Conservation (phyloP, 1,139 yeast genomes). For the Candida sanyaensis region DNA sequence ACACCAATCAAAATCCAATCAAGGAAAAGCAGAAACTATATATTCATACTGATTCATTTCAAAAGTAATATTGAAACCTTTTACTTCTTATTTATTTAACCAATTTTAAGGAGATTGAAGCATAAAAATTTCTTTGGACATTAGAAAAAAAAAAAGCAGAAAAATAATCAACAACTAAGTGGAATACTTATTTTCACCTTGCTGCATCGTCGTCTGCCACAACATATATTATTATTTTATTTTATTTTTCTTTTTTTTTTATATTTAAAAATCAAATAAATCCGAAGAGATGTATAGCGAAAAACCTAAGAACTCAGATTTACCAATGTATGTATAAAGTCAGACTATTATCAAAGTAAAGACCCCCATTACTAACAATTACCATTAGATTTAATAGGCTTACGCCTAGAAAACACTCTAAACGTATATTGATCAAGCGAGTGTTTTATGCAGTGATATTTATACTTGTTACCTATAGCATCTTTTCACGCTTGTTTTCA, state of each 20-base stretch:
- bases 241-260: not conserved
- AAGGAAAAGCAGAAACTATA: too few species aligned
- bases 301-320: conserved; percentile 39
- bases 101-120: too few species aligned
- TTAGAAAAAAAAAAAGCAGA: too few species aligned
- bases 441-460: conserved; percentile 11
- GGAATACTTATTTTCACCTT: not conserved
- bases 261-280: not conserved
- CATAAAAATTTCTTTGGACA: too few species aligned
- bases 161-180: too few species aligned
- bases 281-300: conserved; percentile 29
- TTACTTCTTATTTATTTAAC: too few species aligned
- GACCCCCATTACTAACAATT: too few species aligned
- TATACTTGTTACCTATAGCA: conserved; percentile 11
- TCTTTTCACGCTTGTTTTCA: conserved; percentile 11
- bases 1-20: not conserved
- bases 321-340: conserved; percentile 42
- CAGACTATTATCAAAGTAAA: too few species aligned
- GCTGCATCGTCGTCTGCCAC: not conserved
- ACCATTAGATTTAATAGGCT: conserved; percentile 12
- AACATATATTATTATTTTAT: not conserved
- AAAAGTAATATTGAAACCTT: too few species aligned
- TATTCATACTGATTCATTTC: too few species aligned
- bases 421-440: conserved; percentile 13
- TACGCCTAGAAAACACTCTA: conserved; percentile 16